Evolutionary conservation across 192 early-diverging fungal genomes (phyloP).

Genomic region (Mortierella alpina): DNA sequence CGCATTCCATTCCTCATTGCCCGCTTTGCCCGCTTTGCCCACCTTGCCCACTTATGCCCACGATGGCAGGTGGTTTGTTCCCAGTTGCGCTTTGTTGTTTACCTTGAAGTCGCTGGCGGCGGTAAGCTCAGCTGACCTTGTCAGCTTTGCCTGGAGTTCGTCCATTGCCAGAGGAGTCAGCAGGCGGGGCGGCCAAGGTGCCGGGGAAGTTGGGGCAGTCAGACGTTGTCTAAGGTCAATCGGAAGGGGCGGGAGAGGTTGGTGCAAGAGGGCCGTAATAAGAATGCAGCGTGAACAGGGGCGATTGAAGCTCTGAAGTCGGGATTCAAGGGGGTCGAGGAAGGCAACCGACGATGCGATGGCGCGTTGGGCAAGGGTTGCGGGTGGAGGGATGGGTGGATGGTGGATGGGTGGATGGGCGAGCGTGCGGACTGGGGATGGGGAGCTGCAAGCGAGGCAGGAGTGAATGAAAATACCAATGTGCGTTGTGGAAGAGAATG

Average conservation of each 20-base stretch:
- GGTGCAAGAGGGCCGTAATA: no score
- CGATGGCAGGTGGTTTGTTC: not conserved
- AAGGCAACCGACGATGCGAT: no score
- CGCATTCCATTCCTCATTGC: not conserved
- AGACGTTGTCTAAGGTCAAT: no score
- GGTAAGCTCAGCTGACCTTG: conserved; percentile 42
- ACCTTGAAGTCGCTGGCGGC: conserved; percentile 56
- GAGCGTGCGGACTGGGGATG: not conserved
- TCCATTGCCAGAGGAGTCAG: conserved; percentile 34
- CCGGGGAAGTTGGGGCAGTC: not conserved
- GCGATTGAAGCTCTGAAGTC: not conserved
- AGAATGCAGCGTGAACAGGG: not conserved
- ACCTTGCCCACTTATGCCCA: not conserved
- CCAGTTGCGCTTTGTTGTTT: not conserved
- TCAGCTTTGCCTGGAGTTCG: conserved; percentile 37
- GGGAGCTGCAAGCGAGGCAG: no score
- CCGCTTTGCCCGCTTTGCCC: not conserved
- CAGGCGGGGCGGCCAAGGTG: conserved; percentile 7
- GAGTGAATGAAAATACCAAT: not conserved
- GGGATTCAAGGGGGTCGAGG: no score
- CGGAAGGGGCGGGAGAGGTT: no score
- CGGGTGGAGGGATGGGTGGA: not conserved
- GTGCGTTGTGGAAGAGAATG: no score
- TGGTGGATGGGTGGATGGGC: not conserved
- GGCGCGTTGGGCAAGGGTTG: not conserved